phyloP scores from a whole-genome alignment of 345 rosid genomes.

The Acer saccharum region DNA sequence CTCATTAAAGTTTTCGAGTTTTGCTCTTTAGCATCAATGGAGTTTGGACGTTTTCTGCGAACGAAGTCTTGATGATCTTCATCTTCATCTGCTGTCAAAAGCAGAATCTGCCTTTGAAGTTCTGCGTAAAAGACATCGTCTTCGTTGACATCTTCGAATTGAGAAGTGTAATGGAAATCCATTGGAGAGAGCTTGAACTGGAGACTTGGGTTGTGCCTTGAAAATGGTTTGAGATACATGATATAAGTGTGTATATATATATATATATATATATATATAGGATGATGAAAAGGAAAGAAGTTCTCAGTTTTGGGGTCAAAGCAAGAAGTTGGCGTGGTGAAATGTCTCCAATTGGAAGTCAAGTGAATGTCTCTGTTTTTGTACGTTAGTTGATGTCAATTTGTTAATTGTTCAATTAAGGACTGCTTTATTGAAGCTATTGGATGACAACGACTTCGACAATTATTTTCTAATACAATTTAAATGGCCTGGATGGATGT shows the following conservation, averaged over 20 bases:
- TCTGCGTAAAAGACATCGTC: slow-evolving; percentile 43
- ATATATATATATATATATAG: too few species aligned
- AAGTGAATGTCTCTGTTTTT: slow-evolving; percentile 33
- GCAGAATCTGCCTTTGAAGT: slow-evolving; percentile 43
- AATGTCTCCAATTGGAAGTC: slow-evolving; percentile 26
- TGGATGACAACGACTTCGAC: background rate
- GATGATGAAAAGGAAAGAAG: background rate
- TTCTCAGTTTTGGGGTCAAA: slow-evolving; percentile 31
- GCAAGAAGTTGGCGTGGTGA: slow-evolving; percentile 13
- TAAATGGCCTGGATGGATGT: too few species aligned
- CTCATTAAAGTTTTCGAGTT: background rate
- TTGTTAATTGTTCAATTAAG: slow-evolving; percentile 11
- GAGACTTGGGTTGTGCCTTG: background rate
- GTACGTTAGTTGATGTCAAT: slow-evolving; percentile 23
- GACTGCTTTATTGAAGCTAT: slow-evolving; percentile 19
- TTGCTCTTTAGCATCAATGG: background rate
- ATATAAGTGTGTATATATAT: slow-evolving; percentile 12
- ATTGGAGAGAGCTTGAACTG: background rate
- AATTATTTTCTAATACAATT: too few species aligned
- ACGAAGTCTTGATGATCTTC: slow-evolving; percentile 1
- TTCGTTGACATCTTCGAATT: slow-evolving; percentile 17
- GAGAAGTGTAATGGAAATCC: slow-evolving; percentile 10
- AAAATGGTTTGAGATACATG: background rate
- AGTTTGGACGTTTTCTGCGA: background rate
- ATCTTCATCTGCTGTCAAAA: slow-evolving; percentile 47